Percentiles rank a stretch among this genome's conserved stretches.
Conservation (phyloP, 441 rosid genomes). For the Gossypium schwendimanii region DNA sequence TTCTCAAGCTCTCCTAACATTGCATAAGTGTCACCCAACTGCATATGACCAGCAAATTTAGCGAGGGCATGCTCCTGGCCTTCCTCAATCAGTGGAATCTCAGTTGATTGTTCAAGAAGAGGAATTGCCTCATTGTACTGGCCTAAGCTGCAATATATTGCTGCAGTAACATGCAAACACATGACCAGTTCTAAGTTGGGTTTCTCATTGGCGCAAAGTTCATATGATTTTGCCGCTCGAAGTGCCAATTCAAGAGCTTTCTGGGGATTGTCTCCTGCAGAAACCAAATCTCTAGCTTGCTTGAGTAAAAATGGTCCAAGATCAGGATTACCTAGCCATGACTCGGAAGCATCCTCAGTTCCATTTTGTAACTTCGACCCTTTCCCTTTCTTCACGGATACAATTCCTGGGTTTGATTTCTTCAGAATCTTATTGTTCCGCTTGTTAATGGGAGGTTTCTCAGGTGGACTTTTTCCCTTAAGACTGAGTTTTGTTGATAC, state of each 20-base stretch:
- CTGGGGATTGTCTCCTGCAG: conserved; percentile 45
- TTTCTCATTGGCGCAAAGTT: conserved; percentile 40
- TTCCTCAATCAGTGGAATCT: conserved; percentile 39
- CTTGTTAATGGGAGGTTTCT: not conserved
- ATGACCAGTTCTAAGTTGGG: conserved; percentile 48
- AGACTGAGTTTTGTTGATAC: not conserved
- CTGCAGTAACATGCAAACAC: conserved; percentile 59
- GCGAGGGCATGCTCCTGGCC: conserved; percentile 61
- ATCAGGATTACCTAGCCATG: not conserved
- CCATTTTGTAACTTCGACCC: not conserved
- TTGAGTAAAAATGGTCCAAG: conserved; percentile 27
- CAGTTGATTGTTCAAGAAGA: conserved; percentile 42
- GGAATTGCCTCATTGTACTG: conserved; percentile 52
- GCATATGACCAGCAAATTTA: conserved; percentile 60
- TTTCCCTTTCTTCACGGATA: not conserved
- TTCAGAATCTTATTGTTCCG: not conserved
- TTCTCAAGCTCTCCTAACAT: conserved; percentile 58
- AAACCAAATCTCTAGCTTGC: conserved; percentile 55
- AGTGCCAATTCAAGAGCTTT: conserved; percentile 58
- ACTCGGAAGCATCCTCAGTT: not conserved
- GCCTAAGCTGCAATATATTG: conserved; percentile 49
- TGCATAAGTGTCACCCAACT: conserved; percentile 64
- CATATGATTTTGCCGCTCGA: conserved; percentile 51
- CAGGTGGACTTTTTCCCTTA: conserved; percentile 6
- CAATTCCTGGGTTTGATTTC: not conserved